phyloP scores from a whole-genome alignment of 495 filamentous ascomycete species.

The Xylaria acuta region DNA sequence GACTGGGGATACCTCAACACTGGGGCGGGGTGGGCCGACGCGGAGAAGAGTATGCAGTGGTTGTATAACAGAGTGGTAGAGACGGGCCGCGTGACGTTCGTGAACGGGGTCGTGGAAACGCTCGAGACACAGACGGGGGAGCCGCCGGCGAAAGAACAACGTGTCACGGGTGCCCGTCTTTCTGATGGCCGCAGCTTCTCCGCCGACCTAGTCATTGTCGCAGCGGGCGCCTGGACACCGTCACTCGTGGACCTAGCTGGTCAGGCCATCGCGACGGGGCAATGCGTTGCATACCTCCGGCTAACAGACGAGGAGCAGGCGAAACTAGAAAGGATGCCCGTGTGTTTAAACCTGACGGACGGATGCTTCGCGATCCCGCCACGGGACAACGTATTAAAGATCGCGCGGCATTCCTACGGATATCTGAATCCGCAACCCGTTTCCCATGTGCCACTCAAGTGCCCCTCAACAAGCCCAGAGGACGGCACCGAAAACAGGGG shows the following conservation, averaged over 20 bases:
- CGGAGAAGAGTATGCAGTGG: constrained; percentile 72
- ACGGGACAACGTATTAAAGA: constrained; percentile 70
- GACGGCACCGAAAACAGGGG: neutral
- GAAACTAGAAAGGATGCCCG: constrained; percentile 68
- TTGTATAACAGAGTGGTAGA: constrained; percentile 59
- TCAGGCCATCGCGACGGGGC: constrained; percentile 76
- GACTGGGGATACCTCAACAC: constrained; percentile 82
- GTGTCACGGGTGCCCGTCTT: constrained; percentile 61
- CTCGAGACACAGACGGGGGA: constrained; percentile 51
- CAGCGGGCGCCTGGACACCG: constrained; percentile 85
- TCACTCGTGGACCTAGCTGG: constrained; percentile 79
- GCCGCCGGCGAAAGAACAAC: constrained; percentile 5
- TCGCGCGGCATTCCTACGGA: constrained; percentile 83
- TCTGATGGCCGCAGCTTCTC: constrained; percentile 57
- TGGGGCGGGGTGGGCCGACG: constrained; percentile 83
- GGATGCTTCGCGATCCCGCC: constrained; percentile 89
- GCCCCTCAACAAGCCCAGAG: neutral
- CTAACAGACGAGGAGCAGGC: constrained; percentile 72
- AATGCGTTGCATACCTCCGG: constrained; percentile 77
- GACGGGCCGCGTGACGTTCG: constrained; percentile 67
- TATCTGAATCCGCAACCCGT: constrained; percentile 72
- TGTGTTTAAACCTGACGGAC: constrained; percentile 77
- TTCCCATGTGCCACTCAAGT: constrained; percentile 50
- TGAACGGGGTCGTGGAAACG: constrained; percentile 64
- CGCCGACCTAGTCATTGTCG: constrained; percentile 78